phyloP scores from a whole-genome alignment of 2,329 filamentous ascomycete species.

The Neofusicoccum ribis region DNA sequence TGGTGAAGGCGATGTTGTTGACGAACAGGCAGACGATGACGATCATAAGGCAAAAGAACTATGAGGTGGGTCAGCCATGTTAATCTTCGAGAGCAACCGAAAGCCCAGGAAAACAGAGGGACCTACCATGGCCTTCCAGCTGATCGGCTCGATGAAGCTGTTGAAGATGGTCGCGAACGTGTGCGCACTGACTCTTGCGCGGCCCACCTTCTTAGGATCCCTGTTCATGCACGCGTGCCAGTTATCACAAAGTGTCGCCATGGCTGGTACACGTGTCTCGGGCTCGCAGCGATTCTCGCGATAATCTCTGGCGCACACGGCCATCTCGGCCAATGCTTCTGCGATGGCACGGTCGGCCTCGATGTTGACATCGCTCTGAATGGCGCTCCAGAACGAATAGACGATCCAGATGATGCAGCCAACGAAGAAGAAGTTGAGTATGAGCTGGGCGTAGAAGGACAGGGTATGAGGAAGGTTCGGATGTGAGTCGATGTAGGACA shows the following conservation, averaged over 20 bases:
- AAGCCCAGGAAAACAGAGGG: not conserved
- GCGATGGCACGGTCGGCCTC: slow-evolving; percentile 69
- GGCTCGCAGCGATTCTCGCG: slow-evolving; percentile 72
- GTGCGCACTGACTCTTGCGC: slow-evolving; percentile 77
- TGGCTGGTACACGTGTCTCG: slow-evolving; percentile 67
- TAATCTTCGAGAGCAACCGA: not conserved
- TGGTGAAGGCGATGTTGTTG: slow-evolving; percentile 61
- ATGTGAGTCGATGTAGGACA: slow-evolving; percentile 64
- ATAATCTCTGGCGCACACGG: slow-evolving; percentile 72
- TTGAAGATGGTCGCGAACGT: slow-evolving; percentile 94
- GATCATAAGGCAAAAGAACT: slow-evolving; percentile 51
- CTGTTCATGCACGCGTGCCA: slow-evolving; percentile 89
- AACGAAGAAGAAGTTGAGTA: slow-evolving; percentile 65
- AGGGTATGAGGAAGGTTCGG: slow-evolving; percentile 66
- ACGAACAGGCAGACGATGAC: slow-evolving; percentile 56
- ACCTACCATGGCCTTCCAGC: slow-evolving; percentile 74
- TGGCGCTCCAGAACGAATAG: slow-evolving; percentile 67
- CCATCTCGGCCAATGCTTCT: slow-evolving; percentile 71
- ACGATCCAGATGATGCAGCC: slow-evolving; percentile 63
- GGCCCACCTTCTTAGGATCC: slow-evolving; percentile 74
- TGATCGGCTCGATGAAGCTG: slow-evolving; percentile 86
- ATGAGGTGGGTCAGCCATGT: slow-evolving; percentile 24
- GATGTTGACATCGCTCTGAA: slow-evolving; percentile 72
- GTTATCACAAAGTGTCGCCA: slow-evolving; percentile 70
- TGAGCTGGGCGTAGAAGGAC: slow-evolving; percentile 65